Evolutionary conservation across 2,329 filamentous ascomycete species (phyloP).

Genomic region (Trichoderma breve): DNA sequence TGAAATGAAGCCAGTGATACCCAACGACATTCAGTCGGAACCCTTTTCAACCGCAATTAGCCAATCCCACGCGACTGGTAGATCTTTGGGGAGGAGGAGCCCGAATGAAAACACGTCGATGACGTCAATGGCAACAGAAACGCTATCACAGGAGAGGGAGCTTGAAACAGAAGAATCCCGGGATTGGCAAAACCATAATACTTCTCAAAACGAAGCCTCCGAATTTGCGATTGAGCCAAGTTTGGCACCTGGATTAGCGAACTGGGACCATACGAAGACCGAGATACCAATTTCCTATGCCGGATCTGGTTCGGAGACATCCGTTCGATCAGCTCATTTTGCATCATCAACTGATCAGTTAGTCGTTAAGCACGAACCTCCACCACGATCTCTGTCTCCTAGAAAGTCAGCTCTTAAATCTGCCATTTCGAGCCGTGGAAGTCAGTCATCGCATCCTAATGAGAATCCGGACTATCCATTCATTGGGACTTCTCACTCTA

Average conservation of each 20-base stretch:
- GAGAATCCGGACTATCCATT: constrained; percentile 46
- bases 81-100: background rate
- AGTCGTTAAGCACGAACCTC: constrained; percentile 64
- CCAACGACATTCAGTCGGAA: background rate
- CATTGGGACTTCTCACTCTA: constrained; percentile 27
- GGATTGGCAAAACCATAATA: background rate
- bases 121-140: background rate
- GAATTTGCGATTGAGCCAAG: background rate
- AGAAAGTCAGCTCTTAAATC: constrained; percentile 75
- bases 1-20: background rate
- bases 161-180: background rate
- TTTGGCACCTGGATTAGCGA: background rate
- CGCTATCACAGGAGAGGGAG: background rate
- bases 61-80: background rate
- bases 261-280: background rate
- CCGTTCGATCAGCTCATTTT: constrained; percentile 67
- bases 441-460: constrained; percentile 46
- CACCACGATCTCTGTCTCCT: constrained; percentile 68
- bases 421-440: constrained; percentile 50
- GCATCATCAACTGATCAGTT: constrained; percentile 54
- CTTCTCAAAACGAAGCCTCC: background rate
- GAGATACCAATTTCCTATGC: constrained; percentile 18
- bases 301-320: constrained; percentile 55
- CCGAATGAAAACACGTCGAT: background rate
- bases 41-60: background rate